Conservation (phyloP, 2,329 filamentous ascomycete species). For the Verticillium nonalfalfae region DNA sequence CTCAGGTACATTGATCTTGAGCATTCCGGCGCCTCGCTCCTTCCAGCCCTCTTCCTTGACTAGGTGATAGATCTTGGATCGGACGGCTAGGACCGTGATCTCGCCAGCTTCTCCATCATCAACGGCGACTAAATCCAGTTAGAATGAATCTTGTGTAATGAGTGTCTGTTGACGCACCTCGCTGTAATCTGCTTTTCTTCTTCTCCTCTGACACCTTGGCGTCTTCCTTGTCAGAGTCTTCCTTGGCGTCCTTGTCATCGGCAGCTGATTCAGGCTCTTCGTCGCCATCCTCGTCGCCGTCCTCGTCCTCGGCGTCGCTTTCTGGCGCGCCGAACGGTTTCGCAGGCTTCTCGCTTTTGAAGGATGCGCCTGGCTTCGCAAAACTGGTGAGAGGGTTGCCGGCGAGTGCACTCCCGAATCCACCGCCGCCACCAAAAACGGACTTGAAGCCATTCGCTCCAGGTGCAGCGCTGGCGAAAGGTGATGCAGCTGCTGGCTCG, state of each 20-base stretch:
- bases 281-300: slow-evolving; percentile 30
- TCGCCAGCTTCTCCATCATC: slow-evolving; percentile 88
- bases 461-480: slow-evolving; percentile 35
- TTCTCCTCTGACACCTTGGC: slow-evolving; percentile 50
- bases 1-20: slow-evolving; percentile 75
- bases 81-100: slow-evolving; percentile 64
- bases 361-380: slow-evolving; percentile 52
- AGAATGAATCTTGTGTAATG: slow-evolving; percentile 10
- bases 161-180: slow-evolving; percentile 39
- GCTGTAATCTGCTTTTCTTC: slow-evolving; percentile 64
- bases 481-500: slow-evolving; percentile 34
- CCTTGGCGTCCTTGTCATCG: slow-evolving; percentile 39
- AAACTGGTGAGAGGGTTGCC: slow-evolving; percentile 58
- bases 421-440: slow-evolving; percentile 25
- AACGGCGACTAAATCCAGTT: slow-evolving; percentile 47
- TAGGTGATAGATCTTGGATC: slow-evolving; percentile 81
- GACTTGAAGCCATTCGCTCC: slow-evolving; percentile 43
- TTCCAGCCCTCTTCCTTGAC: slow-evolving; percentile 73
- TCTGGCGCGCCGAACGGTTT: slow-evolving; percentile 75
- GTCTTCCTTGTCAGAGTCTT: slow-evolving; percentile 48
- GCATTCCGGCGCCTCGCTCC: slow-evolving; percentile 75
- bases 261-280: slow-evolving; percentile 31
- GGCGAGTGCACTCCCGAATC: slow-evolving; percentile 17
- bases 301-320: slow-evolving; percentile 51
- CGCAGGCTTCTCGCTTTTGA: slow-evolving; percentile 53